Percentiles rank a stretch among this genome's conserved stretches.
These are phyloP conservation scores for Blastocystis sp. DNA, from an alignment of 352 stramenopile genomes.

Conservation along the genomic window DNA sequence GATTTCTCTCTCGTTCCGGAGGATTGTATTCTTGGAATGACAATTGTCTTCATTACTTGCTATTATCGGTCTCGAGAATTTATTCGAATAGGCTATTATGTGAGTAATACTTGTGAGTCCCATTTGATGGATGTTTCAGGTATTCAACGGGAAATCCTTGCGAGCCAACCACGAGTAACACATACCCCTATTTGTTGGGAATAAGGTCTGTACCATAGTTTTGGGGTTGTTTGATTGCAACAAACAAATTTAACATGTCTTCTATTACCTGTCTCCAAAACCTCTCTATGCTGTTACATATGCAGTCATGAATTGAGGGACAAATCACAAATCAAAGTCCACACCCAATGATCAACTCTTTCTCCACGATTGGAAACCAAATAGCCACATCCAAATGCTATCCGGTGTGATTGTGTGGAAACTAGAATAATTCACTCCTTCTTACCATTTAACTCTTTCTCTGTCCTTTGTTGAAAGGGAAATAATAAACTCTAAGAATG, in stretches of 20 bases:
- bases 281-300: no score
- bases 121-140: constrained; percentile 10
- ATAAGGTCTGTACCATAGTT: constrained; percentile 66
- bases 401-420: background rate
- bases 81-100: constrained; percentile 91
- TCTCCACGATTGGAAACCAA: constrained; percentile 9
- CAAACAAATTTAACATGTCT: background rate
- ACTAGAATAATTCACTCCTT: background rate
- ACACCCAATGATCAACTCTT: background rate
- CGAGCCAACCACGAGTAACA: constrained; percentile 88
- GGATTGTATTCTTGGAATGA: constrained; percentile 92
- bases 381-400: background rate
- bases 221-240: background rate
- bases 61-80: constrained; percentile 92
- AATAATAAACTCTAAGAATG: no score
- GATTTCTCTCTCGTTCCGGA: constrained; percentile 82
- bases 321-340: no score
- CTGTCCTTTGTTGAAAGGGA: no score
- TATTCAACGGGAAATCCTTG: constrained; percentile 81
- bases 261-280: background rate
- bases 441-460: background rate
- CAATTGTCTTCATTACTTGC: constrained; percentile 93
- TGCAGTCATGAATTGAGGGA: no score
- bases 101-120: constrained; percentile 88
- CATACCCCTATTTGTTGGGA: constrained; percentile 90